Percentiles rank a stretch among this genome's conserved stretches.
These are phyloP conservation scores for Fraxinus sp. DNA, from an alignment of 305 asterid genomes.

Conservation along the genomic window DNA sequence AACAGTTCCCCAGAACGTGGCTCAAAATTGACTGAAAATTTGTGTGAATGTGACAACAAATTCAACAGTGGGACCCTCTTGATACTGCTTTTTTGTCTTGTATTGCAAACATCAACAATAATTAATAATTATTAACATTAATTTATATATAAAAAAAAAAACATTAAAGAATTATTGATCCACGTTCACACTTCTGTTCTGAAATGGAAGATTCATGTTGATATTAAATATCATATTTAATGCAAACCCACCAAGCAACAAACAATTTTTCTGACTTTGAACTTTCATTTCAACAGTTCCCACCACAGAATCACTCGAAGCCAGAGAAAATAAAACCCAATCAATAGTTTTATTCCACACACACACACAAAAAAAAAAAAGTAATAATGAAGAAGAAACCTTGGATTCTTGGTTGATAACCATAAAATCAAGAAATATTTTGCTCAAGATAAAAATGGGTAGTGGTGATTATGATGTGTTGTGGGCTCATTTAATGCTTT, in stretches of 20 bases:
- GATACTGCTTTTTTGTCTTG: neutral
- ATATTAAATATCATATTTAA: slow-evolving; percentile 35
- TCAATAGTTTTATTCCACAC: neutral
- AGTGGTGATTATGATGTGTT: slow-evolving; percentile 41
- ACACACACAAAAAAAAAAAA: neutral
- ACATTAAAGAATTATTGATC: neutral
- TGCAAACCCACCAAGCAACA: slow-evolving; percentile 27
- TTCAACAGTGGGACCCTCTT: slow-evolving; percentile 19
- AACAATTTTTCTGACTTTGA: slow-evolving; percentile 29
- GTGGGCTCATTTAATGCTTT: slow-evolving; percentile 70
- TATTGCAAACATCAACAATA: neutral
- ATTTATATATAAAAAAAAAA: slow-evolving; percentile 1
- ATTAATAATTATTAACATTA: neutral
- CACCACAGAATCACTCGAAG: neutral
- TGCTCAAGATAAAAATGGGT: slow-evolving; percentile 45
- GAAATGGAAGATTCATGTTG: slow-evolving; percentile 41
- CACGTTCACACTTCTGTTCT: slow-evolving; percentile 9
- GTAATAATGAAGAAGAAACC: slow-evolving; percentile 15
- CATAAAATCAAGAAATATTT: slow-evolving; percentile 39
- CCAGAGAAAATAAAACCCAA: neutral
- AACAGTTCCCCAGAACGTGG: neutral
- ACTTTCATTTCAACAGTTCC: slow-evolving; percentile 16
- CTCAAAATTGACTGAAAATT: neutral
- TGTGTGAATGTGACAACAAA: neutral
- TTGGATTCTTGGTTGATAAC: slow-evolving; percentile 58